These are phyloP conservation scores for Phytopythium ostracodes DNA, from an alignment of 352 stramenopile genomes.

Conservation along the genomic window DNA sequence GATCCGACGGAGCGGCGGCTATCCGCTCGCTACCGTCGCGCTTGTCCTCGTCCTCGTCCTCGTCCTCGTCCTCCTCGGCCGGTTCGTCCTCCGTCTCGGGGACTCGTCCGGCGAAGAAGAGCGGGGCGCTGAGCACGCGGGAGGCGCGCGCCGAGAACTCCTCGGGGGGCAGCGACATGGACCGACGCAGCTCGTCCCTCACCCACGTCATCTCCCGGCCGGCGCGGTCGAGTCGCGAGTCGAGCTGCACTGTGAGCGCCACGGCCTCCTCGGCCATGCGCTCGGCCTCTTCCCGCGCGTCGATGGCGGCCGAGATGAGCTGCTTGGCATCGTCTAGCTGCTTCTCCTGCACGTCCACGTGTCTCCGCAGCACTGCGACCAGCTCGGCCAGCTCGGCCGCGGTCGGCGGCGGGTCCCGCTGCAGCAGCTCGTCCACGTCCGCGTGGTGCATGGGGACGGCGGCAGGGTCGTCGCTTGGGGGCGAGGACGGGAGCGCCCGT, in stretches of 20 bases:
- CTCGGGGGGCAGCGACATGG: neutral
- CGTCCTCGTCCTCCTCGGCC: neutral
- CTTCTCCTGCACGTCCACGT: slow-evolving; percentile 63
- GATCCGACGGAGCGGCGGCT: neutral
- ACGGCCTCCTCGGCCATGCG: slow-evolving; percentile 68
- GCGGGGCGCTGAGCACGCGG: slow-evolving; percentile 6
- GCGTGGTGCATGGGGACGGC: slow-evolving; percentile 7
- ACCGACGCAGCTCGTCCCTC: slow-evolving; percentile 23
- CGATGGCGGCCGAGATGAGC: slow-evolving; percentile 70
- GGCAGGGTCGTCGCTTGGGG: slow-evolving; percentile 31
- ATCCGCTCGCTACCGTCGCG: slow-evolving; percentile 1
- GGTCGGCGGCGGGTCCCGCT: slow-evolving; percentile 29
- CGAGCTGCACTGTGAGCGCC: slow-evolving; percentile 62
- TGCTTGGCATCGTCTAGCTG: slow-evolving; percentile 73
- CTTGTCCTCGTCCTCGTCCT: slow-evolving; percentile 4
- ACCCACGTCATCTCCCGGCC: slow-evolving; percentile 34
- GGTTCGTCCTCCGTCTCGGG: neutral
- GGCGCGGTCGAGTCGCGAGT: slow-evolving; percentile 65
- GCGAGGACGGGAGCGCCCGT: slow-evolving; percentile 9
- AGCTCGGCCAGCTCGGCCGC: slow-evolving; percentile 62
- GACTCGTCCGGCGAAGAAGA: neutral
- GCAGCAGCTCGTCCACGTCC: slow-evolving; percentile 47
- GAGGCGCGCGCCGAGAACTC: slow-evolving; percentile 5
- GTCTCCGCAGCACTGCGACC: slow-evolving; percentile 63
- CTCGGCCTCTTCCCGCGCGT: slow-evolving; percentile 74